A percentile compares a stretch with the other conserved stretches of the same genome.
Evolutionary conservation across 2,329 filamentous ascomycete species (phyloP).

Genomic region (Phyllosticta paracitricarpa): DNA sequence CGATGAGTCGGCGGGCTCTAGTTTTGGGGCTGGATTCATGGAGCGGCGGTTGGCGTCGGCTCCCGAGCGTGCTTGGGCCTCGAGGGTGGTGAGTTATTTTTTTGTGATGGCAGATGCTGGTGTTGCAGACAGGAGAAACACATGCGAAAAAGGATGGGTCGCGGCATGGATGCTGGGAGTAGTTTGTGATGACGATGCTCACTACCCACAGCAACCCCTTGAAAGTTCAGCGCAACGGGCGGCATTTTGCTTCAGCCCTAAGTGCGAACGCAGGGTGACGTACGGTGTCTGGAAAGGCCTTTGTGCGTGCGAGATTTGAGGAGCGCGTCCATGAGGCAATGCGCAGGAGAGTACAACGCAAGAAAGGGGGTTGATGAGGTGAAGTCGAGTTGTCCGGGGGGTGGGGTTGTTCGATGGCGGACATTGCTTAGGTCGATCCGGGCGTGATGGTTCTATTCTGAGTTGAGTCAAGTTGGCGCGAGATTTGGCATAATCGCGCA

Average conservation of each 20-base stretch:
- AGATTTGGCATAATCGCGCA: background rate
- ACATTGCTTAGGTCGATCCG: background rate
- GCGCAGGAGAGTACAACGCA: background rate
- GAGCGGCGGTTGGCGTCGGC: background rate
- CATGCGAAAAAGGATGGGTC: background rate
- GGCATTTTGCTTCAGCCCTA: background rate
- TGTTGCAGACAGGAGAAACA: background rate
- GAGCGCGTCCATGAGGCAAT: no score
- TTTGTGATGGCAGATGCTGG: background rate
- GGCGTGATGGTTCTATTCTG: conserved; percentile 5
- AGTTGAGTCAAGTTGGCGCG: conserved; percentile 2
- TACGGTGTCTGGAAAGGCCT: background rate
- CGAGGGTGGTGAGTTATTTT: background rate
- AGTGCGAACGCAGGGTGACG: background rate
- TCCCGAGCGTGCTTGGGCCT: background rate
- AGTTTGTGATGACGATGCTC: background rate
- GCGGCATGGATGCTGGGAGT: background rate
- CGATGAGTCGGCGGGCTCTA: no score
- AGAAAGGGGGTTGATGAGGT: background rate
- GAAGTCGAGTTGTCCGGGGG: background rate
- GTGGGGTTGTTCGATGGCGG: background rate
- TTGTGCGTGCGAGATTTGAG: no score
- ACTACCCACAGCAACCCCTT: background rate
- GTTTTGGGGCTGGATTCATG: background rate
- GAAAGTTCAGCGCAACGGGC: background rate